Evolutionary conservation across 73 alveolate genomes (phyloP), one percentile per base, ranked within the genome.

Genomic region (Strombidium stylifer): DNA sequence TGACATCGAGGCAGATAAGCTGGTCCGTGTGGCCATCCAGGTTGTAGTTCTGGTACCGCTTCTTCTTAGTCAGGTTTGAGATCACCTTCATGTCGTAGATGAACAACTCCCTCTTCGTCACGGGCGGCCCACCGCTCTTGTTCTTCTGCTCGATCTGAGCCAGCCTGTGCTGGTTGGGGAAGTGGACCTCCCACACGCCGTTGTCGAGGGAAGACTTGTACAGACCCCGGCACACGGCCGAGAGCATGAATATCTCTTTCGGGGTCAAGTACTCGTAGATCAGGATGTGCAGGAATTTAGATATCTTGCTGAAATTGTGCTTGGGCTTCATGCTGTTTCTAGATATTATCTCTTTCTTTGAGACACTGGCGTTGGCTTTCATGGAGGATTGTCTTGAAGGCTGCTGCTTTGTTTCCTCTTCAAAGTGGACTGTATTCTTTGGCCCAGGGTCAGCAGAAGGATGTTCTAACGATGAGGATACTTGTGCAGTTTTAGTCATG

Each of bases 11-110:
- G 3, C 69, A 45, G 1, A 76, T 48, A 0, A 76, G 51, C 88
- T 42, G 64, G 37, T 76, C 59, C 10, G 27, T 16, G 51, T 76
- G 88, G 3, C 88, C 81, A 8, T 20, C 54, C 25, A 76, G 57
- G 25, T 76, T 64, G 19, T 46, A 59, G 20, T 15, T 30, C 42
- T 45, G 30, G 28, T 39, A 60, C 15, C 66, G 31, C 46, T 59
- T 58, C 23, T 73, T 44, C 25, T 2, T 1, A 19, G 39, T n/a
- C 16, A 44, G 19, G 28, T 30, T 60, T 35, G 18, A n/a, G 0
- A 24, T 53, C 21, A 14, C 54, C 21, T 69, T 64, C 53, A 11
- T 8, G 14, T 53, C 64, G 36, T 35, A 25, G 64, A 53, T 53
- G 26, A 3, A 52, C 6, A 20, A 10, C 25, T 52, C 36, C 48